Base-by-base conservation (phyloP, 352 stramenopile species). In the Globisporangium nagaii region DNA sequence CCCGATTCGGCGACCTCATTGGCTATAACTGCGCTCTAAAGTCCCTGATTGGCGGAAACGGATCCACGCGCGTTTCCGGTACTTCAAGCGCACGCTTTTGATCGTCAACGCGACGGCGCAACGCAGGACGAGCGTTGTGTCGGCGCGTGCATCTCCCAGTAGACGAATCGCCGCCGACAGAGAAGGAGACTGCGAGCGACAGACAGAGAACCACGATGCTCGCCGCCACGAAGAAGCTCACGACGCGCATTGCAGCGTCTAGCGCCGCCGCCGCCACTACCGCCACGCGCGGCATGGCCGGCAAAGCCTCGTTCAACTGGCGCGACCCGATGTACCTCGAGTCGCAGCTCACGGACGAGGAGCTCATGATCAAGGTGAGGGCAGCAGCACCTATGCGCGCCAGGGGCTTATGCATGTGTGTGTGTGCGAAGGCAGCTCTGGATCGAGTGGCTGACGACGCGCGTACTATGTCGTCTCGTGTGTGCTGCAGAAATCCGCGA, bases 291-390 rank as follows among this genome's bases (percentile, higher is more conserved):
- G 30, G 62, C 15, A 70, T 81, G 58, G 82, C 79, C 56, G 68
- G 68, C 35, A 80, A 75, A 28, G 67, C 66, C 12, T 55, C 66
- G 25, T 94, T 91, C 62, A 79, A 90, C 54, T 94, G 81, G 81
- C 74, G 86, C 49, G 87, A 96, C 46, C 86, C 87, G 28, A 65
- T 96, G 44, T 45, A 79, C 52, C 62, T 96, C 32, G 68, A 90
- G 22, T 41, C 56, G 27, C 85, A 94, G 58, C 71, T 97, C 44
- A 95, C 82, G 45, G 88, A 97, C 55, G 90, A 97, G 45, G 90
- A 98, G 67, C 63, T 71, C 49, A 88, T 97, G 69, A 96, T 98
- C 55, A 77, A 91, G 71, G 83, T 93, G 47, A 27, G 70, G n/a
- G n/a, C n/a, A n/a, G n/a, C n/a, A n/a, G n/a, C n/a, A n/a, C n/a